Evolutionary conservation across 768 basidiomycete genomes (phyloP).

Genomic region (Leucocoprinus birnbaumii): DNA sequence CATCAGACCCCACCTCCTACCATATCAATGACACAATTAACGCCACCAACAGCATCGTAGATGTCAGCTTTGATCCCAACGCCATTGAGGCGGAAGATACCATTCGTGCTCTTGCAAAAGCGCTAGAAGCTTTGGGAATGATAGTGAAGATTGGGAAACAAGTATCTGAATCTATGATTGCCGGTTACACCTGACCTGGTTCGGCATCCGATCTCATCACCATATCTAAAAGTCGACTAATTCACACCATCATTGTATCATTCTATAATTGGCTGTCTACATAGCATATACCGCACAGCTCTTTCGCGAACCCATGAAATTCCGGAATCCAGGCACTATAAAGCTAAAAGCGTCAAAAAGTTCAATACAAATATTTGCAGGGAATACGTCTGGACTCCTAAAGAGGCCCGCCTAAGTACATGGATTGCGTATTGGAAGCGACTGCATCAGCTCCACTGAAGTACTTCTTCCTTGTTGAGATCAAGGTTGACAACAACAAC

Average conservation of each 20-base stretch:
- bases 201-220: background rate
- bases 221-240: background rate
- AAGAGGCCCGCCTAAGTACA: background rate
- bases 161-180: background rate
- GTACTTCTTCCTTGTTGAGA: slow-evolving; percentile 32
- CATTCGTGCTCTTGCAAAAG: background rate
- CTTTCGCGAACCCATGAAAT: background rate
- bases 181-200: background rate
- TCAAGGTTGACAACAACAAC: slow-evolving; percentile 36
- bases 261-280: slow-evolving; percentile 8
- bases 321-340: background rate
- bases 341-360: too few relatives aligned
- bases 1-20: background rate
- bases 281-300: background rate
- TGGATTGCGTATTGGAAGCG: too few relatives aligned
- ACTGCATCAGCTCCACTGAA: background rate
- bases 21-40: background rate
- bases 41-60: background rate
- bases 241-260: background rate
- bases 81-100: slow-evolving; percentile 4
- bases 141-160: background rate
- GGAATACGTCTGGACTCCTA: too few relatives aligned
- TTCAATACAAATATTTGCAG: too few relatives aligned
- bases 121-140: slow-evolving; percentile 3
- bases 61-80: background rate